Evolutionary conservation across 2,329 filamentous ascomycete genomes (phyloP).

Genomic region (Penicillium sp.): DNA sequence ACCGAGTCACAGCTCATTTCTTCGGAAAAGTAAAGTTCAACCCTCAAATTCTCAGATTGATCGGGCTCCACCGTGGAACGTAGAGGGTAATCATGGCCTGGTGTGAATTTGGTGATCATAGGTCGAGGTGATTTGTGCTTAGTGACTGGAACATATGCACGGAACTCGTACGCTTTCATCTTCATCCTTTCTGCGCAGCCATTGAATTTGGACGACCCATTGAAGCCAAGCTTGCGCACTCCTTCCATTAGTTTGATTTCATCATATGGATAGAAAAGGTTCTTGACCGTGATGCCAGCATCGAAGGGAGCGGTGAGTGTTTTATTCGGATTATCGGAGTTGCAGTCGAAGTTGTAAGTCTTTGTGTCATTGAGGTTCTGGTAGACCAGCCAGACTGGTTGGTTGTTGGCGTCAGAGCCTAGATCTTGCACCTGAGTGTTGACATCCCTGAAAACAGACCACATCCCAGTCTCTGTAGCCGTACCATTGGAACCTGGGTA

Average conservation of each 20-base stretch:
- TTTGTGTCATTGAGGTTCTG: constrained; percentile 49
- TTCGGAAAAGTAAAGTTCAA: constrained; percentile 55
- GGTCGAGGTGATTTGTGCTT: constrained; percentile 53
- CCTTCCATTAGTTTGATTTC: constrained; percentile 52
- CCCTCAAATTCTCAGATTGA: constrained; percentile 48
- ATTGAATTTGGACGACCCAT: constrained; percentile 48
- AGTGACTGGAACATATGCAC: constrained; percentile 57
- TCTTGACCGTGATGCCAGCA: constrained; percentile 56
- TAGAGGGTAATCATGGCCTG: constrained; percentile 60
- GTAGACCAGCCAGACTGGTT: constrained; percentile 47
- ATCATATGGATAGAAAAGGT: constrained; percentile 62
- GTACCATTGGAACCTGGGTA: constrained; percentile 55
- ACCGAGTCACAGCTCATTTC: constrained; percentile 60
- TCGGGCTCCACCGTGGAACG: constrained; percentile 48
- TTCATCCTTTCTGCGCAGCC: constrained; percentile 57
- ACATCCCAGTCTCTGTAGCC: constrained; percentile 59
- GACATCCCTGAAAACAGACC: constrained; percentile 56
- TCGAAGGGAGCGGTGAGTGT: constrained; percentile 59
- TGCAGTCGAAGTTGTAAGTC: constrained; percentile 59
- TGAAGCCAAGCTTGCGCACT: constrained; percentile 46
- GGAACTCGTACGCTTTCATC: constrained; percentile 59
- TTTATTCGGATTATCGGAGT: constrained; percentile 40
- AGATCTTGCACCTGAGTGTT: constrained; percentile 54
- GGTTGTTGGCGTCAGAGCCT: constrained; percentile 39
- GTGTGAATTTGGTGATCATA: constrained; percentile 59